Percentiles rank a stretch among this genome's conserved stretches.
These are phyloP conservation scores for Neostapfia colusana DNA, from an alignment of 176 grass and related monocot species.

Conservation along the genomic window DNA sequence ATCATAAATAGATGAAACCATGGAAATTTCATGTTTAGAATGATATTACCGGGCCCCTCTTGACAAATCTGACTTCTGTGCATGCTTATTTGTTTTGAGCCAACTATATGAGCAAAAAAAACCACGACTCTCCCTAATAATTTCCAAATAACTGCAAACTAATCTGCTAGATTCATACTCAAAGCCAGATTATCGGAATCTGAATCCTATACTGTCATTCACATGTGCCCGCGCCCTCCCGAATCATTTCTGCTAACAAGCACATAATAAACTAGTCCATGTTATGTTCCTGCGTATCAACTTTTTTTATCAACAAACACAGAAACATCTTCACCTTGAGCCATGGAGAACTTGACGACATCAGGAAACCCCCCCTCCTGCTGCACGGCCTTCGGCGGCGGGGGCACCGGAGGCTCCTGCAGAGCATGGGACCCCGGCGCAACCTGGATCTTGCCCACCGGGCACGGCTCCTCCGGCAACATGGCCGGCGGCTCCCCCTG, in stretches of 20 bases:
- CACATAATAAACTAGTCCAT: conserved; percentile 7
- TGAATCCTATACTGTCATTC: conserved; percentile 4
- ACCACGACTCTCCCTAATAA: neutral
- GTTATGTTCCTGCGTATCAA: neutral
- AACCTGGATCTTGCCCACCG: conserved; percentile 46
- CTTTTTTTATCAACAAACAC: neutral
- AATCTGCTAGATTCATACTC: neutral
- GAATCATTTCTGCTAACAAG: conserved; percentile 8
- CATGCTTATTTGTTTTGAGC: too few species aligned
- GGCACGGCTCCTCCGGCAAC: conserved; percentile 29
- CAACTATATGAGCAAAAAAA: neutral
- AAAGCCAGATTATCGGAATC: neutral
- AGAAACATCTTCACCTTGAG: conserved; percentile 55
- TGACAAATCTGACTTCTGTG: too few species aligned
- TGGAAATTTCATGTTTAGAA: too few species aligned
- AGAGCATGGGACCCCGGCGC: conserved; percentile 34
- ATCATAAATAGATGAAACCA: conserved; percentile 9
- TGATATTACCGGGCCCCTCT: too few species aligned
- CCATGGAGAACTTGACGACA: conserved; percentile 51
- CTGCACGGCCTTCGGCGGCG: neutral
- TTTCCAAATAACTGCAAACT: neutral
- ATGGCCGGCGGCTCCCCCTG: conserved; percentile 43
- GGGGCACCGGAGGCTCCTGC: conserved; percentile 20
- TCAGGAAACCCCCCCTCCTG: conserved; percentile 51
- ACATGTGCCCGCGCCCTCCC: neutral